Evolutionary conservation across 2,329 filamentous ascomycete species (phyloP).

Genomic region (Thelonectria discophora): DNA sequence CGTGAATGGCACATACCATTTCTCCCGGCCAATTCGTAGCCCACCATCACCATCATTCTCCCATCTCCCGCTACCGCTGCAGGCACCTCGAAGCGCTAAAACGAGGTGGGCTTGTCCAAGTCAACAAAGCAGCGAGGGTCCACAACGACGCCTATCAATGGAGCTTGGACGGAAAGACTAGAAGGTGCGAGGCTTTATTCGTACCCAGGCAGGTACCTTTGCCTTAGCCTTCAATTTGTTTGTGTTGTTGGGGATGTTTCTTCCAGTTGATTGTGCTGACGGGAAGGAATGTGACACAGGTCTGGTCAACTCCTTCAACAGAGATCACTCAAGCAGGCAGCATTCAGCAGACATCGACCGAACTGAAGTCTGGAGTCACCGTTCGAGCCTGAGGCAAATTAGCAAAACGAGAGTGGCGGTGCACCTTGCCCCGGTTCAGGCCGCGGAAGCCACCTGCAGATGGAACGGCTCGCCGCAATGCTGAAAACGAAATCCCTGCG

Average conservation of each 20-base stretch:
- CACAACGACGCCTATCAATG: conserved; percentile 18
- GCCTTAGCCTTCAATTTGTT: not conserved
- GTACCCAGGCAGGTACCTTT: no score
- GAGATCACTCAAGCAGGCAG: not conserved
- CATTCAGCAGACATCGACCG: not conserved
- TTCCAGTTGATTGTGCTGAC: not conserved
- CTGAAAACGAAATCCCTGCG: conserved; percentile 16
- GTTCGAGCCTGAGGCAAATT: conserved; percentile 2
- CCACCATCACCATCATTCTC: not conserved
- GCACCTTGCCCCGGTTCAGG: conserved; percentile 11
- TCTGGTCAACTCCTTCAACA: not conserved
- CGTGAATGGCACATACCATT: not conserved
- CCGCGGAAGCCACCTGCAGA: conserved; percentile 16
- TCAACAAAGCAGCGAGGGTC: conserved; percentile 12
- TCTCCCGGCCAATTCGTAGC: not conserved
- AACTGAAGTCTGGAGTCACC: conserved; percentile 10
- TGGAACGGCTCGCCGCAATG: conserved; percentile 17
- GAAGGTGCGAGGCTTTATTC: conserved; percentile 1
- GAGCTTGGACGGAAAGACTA: conserved; percentile 10
- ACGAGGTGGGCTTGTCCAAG: conserved; percentile 15
- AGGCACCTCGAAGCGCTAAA: conserved; percentile 19
- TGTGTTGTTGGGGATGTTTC: not conserved
- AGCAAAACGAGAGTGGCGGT: conserved; percentile 24
- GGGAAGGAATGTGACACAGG: not conserved
- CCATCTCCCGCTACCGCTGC: not conserved